phyloP scores from a whole-genome alignment of 1,284 basidiomycete genomes.

The Lentinus polychrous region DNA sequence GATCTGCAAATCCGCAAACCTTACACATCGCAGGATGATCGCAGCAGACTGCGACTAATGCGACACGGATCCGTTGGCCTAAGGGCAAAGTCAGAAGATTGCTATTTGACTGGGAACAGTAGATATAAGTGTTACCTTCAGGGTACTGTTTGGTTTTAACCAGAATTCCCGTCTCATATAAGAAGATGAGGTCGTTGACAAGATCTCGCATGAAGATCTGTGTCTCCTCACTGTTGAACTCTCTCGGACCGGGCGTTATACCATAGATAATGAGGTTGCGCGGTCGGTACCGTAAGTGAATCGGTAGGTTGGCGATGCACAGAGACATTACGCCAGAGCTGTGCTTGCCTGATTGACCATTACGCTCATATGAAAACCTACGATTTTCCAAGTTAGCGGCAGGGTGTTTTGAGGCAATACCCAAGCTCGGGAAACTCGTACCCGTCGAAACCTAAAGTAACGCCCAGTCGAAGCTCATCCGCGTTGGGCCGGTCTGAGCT shows the following conservation, averaged over 20 bases:
- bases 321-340: too few relatives aligned
- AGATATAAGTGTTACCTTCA: conserved; percentile 10
- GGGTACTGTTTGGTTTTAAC: conserved; percentile 14
- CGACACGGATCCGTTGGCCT: conserved; percentile 21
- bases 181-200: conserved; percentile 16
- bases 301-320: too few relatives aligned
- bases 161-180: conserved; percentile 17
- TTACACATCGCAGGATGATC: conserved; percentile 29
- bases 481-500: too few relatives aligned
- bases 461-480: too few relatives aligned
- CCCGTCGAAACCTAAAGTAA: too few relatives aligned
- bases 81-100: not conserved
- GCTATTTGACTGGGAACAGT: too few relatives aligned
- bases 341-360: too few relatives aligned
- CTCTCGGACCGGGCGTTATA: conserved; percentile 16
- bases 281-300: conserved; percentile 5
- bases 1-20: conserved; percentile 24
- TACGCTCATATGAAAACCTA: too few relatives aligned
- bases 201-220: conserved; percentile 14
- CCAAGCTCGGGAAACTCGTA: too few relatives aligned
- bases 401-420: too few relatives aligned
- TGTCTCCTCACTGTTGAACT: conserved; percentile 16
- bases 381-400: too few relatives aligned
- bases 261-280: conserved; percentile 13
- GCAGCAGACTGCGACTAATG: conserved; percentile 20